phyloP scores from a whole-genome alignment of 1,139 yeast species.

The Blastobotrys indianensis region DNA sequence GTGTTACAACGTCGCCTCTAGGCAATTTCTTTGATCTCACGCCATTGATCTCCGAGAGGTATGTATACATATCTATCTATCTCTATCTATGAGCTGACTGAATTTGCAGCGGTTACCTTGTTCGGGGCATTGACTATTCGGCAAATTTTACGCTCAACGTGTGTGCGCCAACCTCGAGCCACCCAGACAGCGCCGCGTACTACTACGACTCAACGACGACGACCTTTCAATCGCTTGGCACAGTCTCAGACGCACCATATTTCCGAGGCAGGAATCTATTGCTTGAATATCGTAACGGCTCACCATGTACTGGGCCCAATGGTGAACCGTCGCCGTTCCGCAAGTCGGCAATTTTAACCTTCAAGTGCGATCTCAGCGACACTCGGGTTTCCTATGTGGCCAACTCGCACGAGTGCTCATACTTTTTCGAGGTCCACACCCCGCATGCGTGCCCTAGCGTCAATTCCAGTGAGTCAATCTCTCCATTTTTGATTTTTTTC shows the following conservation, averaged over 20 bases:
- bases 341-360: conserved; percentile 63
- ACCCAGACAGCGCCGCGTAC: conserved; percentile 30
- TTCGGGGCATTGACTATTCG: conserved; percentile 66
- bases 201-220: not conserved
- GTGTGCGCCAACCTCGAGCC: conserved; percentile 47
- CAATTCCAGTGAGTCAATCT: conserved; percentile 37
- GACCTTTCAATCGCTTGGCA: conserved; percentile 61
- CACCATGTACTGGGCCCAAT: conserved; percentile 47
- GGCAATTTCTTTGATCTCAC: conserved; percentile 32
- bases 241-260: conserved; percentile 43
- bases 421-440: conserved; percentile 78
- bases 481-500: conserved; percentile 28
- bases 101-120: conserved; percentile 21
- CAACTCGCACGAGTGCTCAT: conserved; percentile 67
- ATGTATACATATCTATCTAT: not conserved
- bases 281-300: conserved; percentile 66
- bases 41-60: conserved; percentile 17
- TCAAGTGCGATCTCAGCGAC: conserved; percentile 58
- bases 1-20: conserved; percentile 27
- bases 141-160: conserved; percentile 74
- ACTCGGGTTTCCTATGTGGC: conserved; percentile 57
- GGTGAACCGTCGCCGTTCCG: conserved; percentile 43
- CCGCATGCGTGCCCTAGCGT: conserved; percentile 87
- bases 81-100: not conserved
- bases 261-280: conserved; percentile 69